Base-by-base conservation (phyloP, 192 early-diverging fungal genomes). In the Podila horticola region DNA sequence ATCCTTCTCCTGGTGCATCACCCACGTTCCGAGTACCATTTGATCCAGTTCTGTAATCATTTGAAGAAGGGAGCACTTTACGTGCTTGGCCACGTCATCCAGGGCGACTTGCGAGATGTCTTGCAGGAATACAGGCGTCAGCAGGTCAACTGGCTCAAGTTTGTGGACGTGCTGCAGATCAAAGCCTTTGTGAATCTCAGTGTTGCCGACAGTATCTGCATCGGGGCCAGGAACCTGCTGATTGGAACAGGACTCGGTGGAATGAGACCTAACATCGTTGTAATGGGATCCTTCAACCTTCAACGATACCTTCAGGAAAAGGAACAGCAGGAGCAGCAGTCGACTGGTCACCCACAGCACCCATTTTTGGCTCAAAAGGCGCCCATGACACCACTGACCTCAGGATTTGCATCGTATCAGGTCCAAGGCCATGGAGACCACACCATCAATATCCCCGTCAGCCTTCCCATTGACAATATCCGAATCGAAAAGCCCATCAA, bases 51-150 rank as follows among this genome's bases (percentile, higher is more conserved):
- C 62, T 90, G 90, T 74, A 93, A 93, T 66, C 76, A 88, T 29
- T 72, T 93, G 63, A 93, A 93, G 71, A 93, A 93, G 72, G 91
- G 92, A 38, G 92, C 89, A 3, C 84, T 93, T 24, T 93, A 88
- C 67, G 85, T 93, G 19, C 64, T 93, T 12, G 92, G 91, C 0
- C 92, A 93, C 50, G 86, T 90, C 11, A 87, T 91, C 58, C 83
- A 85, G 66, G 89, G 89, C 28, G 83, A 84, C 31, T 85, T 92
- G 55, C 71, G 82, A 30, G 82, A 83, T 33, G 70, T 84, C 38
- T 71, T 91, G 67, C 75, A 81, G 15, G 90, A 90, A 75, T 76
- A 86, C 29, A 41, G 79, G 2, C 69, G 82, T 24, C 88, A 90
- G 38, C 87, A 91, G 74, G 65, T 75, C 2, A 87, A 85, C 29